A percentile compares a stretch with the other conserved stretches of the same genome.
Evolutionary conservation across 768 basidiomycete species (phyloP).

Genomic region (Plicaturopsis crispa): DNA sequence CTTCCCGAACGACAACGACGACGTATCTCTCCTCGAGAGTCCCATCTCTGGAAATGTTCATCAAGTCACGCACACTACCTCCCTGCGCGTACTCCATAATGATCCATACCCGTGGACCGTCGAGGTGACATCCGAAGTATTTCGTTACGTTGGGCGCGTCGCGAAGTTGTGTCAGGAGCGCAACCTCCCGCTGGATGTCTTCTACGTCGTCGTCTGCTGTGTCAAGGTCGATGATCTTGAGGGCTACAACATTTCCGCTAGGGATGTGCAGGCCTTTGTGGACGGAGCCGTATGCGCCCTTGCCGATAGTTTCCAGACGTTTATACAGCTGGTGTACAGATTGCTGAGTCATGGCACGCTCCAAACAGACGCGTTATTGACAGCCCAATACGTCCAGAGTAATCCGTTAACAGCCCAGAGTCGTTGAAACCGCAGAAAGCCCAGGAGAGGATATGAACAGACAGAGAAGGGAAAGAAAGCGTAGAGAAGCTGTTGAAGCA

Average conservation of each 20-base stretch:
- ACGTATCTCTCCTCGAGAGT: slow-evolving; percentile 86
- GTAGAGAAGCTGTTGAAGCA: too few relatives aligned
- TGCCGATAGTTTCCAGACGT: slow-evolving; percentile 88
- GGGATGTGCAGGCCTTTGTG: slow-evolving; percentile 84
- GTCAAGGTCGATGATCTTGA: slow-evolving; percentile 99
- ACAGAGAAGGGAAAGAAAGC: too few relatives aligned
- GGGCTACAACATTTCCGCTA: slow-evolving; percentile 84
- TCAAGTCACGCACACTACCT: slow-evolving; percentile 87
- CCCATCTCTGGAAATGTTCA: slow-evolving; percentile 75
- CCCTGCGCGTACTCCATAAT: slow-evolving; percentile 97
- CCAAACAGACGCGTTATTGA: slow-evolving; percentile 2
- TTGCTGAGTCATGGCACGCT: slow-evolving; percentile 32
- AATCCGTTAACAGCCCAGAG: too few relatives aligned
- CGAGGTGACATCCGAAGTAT: slow-evolving; percentile 95
- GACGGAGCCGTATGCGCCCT: slow-evolving; percentile 94
- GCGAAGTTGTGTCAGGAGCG: slow-evolving; percentile 81
- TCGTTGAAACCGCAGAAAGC: too few relatives aligned
- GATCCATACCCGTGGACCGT: slow-evolving; percentile 97
- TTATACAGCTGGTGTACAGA: slow-evolving; percentile 76
- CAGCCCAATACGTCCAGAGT: too few relatives aligned
- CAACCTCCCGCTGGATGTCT: slow-evolving; percentile 95
- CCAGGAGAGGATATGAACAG: too few relatives aligned
- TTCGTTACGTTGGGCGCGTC: slow-evolving; percentile 89
- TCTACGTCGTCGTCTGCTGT: slow-evolving; percentile 93
- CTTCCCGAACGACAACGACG: slow-evolving; percentile 82